Conservation (phyloP, 331 rosid genomes). For the Spiraea crenata region DNA sequence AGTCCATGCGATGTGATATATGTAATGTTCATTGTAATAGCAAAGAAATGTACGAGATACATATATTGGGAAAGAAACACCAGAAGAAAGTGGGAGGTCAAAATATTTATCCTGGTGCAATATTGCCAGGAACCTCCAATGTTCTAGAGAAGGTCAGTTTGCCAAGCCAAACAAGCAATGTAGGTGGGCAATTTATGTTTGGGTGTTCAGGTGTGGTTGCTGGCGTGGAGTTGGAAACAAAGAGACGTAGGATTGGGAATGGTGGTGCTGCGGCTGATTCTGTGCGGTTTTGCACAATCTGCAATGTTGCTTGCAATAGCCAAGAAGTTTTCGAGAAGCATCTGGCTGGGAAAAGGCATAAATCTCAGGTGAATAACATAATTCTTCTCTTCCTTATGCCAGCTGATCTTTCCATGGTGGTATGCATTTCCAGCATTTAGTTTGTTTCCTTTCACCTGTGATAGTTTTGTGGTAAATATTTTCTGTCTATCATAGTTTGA, state of each 20-base stretch:
- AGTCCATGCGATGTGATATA: conserved; percentile 34
- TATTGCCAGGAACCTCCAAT: conserved; percentile 15
- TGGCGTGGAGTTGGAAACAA: conserved; percentile 34
- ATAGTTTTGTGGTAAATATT: not conserved
- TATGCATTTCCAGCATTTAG: not conserved
- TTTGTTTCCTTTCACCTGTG: not conserved
- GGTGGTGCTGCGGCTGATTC: conserved; percentile 40
- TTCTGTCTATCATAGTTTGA: not conserved
- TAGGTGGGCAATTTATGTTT: conserved; percentile 28
- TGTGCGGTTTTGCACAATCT: conserved; percentile 43
- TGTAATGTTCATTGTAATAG: conserved; percentile 37
- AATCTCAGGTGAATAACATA: conserved; percentile 49
- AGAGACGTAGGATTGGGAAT: conserved; percentile 40
- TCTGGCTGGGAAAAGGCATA: conserved; percentile 58
- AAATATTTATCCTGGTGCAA: conserved; percentile 26
- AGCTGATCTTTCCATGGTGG: not conserved
- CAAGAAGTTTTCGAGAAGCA: conserved; percentile 52
- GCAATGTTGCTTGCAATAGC: conserved; percentile 60
- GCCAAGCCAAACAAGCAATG: conserved; percentile 23
- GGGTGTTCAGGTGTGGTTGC: conserved; percentile 26
- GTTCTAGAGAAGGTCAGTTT: conserved; percentile 21
- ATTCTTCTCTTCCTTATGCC: not conserved
- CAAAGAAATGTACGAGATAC: conserved; percentile 40
- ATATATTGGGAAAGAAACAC: conserved; percentile 51
- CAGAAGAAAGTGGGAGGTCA: conserved; percentile 37